Base-by-base conservation (phyloP, 768 basidiomycete species). In the Amyloporia xantha region DNA sequence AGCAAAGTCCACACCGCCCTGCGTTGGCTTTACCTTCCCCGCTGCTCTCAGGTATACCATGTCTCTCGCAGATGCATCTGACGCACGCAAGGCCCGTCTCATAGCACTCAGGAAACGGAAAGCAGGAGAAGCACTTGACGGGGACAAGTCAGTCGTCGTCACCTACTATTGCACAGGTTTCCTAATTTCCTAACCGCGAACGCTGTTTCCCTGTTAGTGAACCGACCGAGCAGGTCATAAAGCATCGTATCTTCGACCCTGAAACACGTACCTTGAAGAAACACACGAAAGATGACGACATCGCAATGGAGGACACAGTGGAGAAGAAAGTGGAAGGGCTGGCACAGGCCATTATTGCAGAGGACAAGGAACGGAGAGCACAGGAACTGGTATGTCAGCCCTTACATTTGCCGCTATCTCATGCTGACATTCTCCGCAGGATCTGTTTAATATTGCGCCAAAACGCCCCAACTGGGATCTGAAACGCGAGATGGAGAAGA, bases 401-500 rank as follows among this genome's bases (percentile, higher is more conserved):
- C n/a, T 2, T 10, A 5, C 28, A 37, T 21, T 23, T 33, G 23
- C 15, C 24, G 35, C 24, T 47, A 37, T 37, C 40, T 2, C 3
- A 35, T 9, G 40, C 23, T 41, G 15, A 49, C 48, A 49, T 36
- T 46, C 24, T 50, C 35, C 65, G 26, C 61, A 95, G 93, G 91
- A 95, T 63, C 74, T 96, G 39, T 90, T 96, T 64, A 98, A 96
- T 62, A 98, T 99, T 57, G 94, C 93, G 20, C 96, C 96, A 3
- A 97, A 94, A 75, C 79, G 93, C 41, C 84, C 91, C 9, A 98
- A 95, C 67, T 95, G 92, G 93, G 92, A 95, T 64, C 72, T 96
- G 59, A 94, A 93, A 66, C 81, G 92, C 49, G 92, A 97, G 59
- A 82, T 94, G 69, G 90, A 94, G 49, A 91, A 86, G 71, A 92